A percentile compares a stretch with the other conserved stretches of the same genome.
Evolutionary conservation across 306 rosid genomes (phyloP).

Genomic region (Pyrus bretschneideri): DNA sequence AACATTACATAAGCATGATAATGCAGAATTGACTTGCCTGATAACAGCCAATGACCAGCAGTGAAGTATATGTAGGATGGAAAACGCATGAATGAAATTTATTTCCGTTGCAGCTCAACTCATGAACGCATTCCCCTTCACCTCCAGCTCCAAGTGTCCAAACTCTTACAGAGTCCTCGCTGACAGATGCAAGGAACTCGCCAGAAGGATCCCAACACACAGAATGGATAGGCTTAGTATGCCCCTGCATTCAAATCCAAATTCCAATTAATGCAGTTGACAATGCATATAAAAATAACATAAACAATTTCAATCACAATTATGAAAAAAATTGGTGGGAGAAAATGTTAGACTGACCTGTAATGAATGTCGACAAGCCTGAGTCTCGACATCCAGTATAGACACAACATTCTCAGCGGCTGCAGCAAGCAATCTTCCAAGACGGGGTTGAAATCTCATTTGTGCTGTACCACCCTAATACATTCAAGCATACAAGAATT

Average conservation of each 20-base stretch:
- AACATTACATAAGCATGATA: not conserved
- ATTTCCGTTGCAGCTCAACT: slow-evolving; percentile 73
- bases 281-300: not conserved
- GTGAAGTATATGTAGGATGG: slow-evolving; percentile 81
- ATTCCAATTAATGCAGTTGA: slow-evolving; percentile 1
- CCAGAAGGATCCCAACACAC: slow-evolving; percentile 98
- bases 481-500: slow-evolving; percentile 8
- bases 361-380: slow-evolving; percentile 60
- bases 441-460: slow-evolving; percentile 89
- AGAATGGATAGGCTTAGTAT: slow-evolving; percentile 54
- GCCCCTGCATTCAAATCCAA: slow-evolving; percentile 57
- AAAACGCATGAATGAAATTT: slow-evolving; percentile 86
- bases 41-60: slow-evolving; percentile 89
- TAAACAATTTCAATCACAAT: not conserved
- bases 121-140: slow-evolving; percentile 84
- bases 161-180: slow-evolving; percentile 92
- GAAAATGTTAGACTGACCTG: slow-evolving; percentile 40
- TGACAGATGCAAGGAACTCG: slow-evolving; percentile 82
- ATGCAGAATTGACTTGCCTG: slow-evolving; percentile 56
- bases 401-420: slow-evolving; percentile 86
- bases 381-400: slow-evolving; percentile 85
- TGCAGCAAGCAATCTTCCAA: slow-evolving; percentile 84
- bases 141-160: slow-evolving; percentile 79
- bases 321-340: not conserved
- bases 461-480: slow-evolving; percentile 79